These are phyloP conservation scores for Phaseolus coccineus DNA, from an alignment of 331 rosid species.

Conservation along the genomic window DNA sequence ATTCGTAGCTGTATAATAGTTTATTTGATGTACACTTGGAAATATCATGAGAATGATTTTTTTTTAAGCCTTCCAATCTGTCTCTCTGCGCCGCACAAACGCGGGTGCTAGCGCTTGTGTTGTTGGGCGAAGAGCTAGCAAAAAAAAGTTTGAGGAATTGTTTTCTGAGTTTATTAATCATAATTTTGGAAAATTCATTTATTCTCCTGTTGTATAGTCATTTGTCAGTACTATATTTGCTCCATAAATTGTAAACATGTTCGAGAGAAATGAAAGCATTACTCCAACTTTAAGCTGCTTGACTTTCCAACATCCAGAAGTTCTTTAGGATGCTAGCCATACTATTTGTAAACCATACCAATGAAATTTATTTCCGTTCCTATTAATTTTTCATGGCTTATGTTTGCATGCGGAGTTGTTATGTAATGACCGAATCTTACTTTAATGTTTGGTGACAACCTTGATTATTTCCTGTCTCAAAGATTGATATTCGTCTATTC, in stretches of 20 bases:
- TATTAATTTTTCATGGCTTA: conserved; percentile 14
- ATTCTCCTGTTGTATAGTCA: background rate
- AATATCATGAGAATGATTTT: background rate
- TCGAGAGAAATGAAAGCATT: conserved; percentile 26
- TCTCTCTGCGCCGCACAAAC: background rate
- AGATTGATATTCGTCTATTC: background rate
- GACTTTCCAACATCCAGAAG: background rate
- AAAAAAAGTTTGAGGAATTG: background rate
- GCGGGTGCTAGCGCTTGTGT: background rate
- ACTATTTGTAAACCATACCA: background rate
- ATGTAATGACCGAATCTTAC: conserved; percentile 6
- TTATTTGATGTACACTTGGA: background rate
- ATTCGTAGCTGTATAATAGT: background rate
- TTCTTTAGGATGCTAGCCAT: background rate
- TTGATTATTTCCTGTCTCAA: background rate
- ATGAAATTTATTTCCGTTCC: conserved; percentile 9
- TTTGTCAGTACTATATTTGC: background rate
- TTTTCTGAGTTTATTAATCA: conserved; percentile 5
- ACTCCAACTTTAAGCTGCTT: background rate
- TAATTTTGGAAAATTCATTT: conserved; percentile 3
- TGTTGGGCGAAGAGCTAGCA: background rate
- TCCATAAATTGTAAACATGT: conserved; percentile 11
- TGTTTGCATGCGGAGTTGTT: background rate
- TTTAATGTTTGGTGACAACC: background rate
- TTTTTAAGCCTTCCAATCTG: background rate